Conservation (phyloP, 768 basidiomycete species). For the Pisolithus albus region DNA sequence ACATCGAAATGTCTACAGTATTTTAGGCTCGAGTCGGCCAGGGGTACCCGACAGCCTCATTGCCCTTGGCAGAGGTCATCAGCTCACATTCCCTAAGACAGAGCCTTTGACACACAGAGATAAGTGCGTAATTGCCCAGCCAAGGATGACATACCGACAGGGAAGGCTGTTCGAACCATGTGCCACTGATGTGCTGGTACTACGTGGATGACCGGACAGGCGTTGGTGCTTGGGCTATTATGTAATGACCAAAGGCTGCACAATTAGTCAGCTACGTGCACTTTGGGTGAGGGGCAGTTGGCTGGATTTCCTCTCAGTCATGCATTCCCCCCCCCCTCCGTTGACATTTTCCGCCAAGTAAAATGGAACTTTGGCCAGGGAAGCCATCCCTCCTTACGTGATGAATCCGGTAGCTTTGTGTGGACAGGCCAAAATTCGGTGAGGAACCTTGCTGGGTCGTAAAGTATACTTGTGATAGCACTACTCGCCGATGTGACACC, state of each 20-base stretch:
- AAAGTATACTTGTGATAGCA: conserved; percentile 60
- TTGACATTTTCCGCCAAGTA: conserved; percentile 41
- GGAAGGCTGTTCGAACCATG: conserved; percentile 9
- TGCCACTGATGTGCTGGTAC: conserved; percentile 20
- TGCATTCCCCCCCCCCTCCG: neutral
- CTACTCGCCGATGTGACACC: neutral
- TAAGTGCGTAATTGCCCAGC: too few relatives aligned
- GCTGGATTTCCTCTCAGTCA: neutral
- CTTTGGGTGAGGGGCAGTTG: conserved; percentile 5
- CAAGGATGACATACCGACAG: too few relatives aligned
- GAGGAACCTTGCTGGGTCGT: conserved; percentile 58
- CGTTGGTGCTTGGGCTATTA: too few relatives aligned
- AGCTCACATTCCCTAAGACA: neutral
- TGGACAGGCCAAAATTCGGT: conserved; percentile 36
- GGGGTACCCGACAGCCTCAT: neutral
- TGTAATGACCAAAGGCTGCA: too few relatives aligned
- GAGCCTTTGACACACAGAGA: neutral
- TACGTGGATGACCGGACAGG: too few relatives aligned
- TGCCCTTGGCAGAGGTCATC: neutral
- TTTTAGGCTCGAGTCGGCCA: neutral
- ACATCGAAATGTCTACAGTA: neutral
- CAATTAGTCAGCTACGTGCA: too few relatives aligned
- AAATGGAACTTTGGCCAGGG: conserved; percentile 97
- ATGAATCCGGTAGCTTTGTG: conserved; percentile 73
- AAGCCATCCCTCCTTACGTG: conserved; percentile 91